Evolutionary conservation across 106 monocot genomes (phyloP).

Genomic region (Dendrobium catenatum): DNA sequence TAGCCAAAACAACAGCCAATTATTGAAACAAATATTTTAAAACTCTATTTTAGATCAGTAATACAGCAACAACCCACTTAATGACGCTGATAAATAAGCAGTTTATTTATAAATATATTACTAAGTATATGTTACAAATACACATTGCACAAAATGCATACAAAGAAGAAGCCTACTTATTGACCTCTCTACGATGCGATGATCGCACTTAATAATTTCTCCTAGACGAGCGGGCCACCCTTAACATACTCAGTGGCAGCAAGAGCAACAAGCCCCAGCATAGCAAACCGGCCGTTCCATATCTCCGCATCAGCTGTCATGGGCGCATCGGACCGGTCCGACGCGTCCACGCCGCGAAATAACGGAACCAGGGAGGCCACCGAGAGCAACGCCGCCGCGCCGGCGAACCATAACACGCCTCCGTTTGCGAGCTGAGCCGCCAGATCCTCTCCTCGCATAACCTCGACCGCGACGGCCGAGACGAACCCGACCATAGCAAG

Average conservation of each 20-base stretch:
- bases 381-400: constrained; percentile 28
- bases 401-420: constrained; percentile 41
- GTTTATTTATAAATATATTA: too few species aligned
- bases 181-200: too few species aligned
- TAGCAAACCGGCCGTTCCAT: constrained; percentile 79
- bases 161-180: too few species aligned
- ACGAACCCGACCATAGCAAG: constrained; percentile 76
- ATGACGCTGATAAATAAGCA: too few species aligned
- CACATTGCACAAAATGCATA: too few species aligned
- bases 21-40: too few species aligned
- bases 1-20: too few species aligned
- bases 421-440: constrained; percentile 42
- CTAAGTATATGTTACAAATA: too few species aligned
- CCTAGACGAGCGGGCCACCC: constrained; percentile 56
- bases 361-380: constrained; percentile 63
- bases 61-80: too few species aligned
- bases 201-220: too few species aligned
- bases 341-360: constrained; percentile 44
- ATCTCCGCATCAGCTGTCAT: constrained; percentile 63
- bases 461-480: constrained; percentile 54
- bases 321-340: constrained; percentile 28
- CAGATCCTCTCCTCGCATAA: constrained; percentile 35
- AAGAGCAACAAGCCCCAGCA: constrained; percentile 63
- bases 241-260: constrained; percentile 66
- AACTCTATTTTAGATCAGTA: too few species aligned